A percentile compares a stretch with the other conserved stretches of the same genome.
Conservation (phyloP, 164 flowering plant species). For the Platanus orientalis region DNA sequence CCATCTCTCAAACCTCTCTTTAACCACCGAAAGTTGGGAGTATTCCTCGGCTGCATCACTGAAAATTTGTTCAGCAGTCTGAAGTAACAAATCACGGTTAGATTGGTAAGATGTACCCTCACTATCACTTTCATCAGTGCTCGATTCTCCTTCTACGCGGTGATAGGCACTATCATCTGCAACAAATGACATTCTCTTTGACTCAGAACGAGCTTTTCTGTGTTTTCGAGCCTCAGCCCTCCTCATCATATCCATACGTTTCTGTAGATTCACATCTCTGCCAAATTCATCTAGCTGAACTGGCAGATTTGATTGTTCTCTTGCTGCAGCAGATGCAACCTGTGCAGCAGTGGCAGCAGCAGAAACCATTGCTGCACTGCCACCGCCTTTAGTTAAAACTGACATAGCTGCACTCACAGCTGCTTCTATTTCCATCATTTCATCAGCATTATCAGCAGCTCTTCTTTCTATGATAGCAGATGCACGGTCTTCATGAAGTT, state of each 20-base stretch:
- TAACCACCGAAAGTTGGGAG: slow-evolving; percentile 66
- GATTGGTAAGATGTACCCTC: slow-evolving; percentile 69
- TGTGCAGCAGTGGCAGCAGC: slow-evolving; percentile 64
- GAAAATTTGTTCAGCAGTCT: slow-evolving; percentile 68
- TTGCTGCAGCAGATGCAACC: slow-evolving; percentile 50
- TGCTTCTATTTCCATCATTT: slow-evolving; percentile 78
- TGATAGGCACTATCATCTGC: slow-evolving; percentile 35
- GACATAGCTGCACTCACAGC: slow-evolving; percentile 69
- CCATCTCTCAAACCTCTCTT: slow-evolving; percentile 70
- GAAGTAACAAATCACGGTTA: slow-evolving; percentile 51
- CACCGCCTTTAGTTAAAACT: slow-evolving; percentile 54
- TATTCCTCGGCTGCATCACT: slow-evolving; percentile 84
- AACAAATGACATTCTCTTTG: slow-evolving; percentile 47
- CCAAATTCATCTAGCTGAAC: slow-evolving; percentile 85
- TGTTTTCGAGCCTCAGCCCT: slow-evolving; percentile 70
- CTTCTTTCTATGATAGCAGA: slow-evolving; percentile 69
- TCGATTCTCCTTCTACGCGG: slow-evolving; percentile 85
- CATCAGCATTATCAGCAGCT: slow-evolving; percentile 72
- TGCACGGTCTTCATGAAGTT: slow-evolving; percentile 80
- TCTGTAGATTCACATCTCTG: slow-evolving; percentile 78
- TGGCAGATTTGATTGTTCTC: slow-evolving; percentile 49
- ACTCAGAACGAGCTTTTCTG: slow-evolving; percentile 53
- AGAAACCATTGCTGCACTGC: slow-evolving; percentile 32
- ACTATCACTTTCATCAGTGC: slow-evolving; percentile 96
- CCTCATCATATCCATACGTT: slow-evolving; percentile 60